These are phyloP conservation scores for Schizochytrium sp. DNA, from an alignment of 108 stramenopile species.

Conservation along the genomic window DNA sequence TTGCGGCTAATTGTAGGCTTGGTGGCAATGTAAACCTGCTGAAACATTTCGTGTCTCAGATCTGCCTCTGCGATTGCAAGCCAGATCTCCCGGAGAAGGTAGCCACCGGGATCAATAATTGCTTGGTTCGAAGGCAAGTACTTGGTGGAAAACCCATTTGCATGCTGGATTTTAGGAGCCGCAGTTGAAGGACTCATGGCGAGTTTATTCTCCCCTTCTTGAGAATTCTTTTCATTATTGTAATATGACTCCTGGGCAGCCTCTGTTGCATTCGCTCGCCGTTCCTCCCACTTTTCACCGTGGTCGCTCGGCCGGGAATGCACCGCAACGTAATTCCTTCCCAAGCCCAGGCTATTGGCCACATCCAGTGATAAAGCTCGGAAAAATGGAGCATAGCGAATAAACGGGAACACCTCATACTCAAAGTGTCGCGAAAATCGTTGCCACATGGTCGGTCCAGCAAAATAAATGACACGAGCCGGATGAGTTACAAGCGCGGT, in stretches of 20 bases:
- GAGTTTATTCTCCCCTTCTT: not conserved
- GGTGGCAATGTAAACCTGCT: constrained; percentile 37
- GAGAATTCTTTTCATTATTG: not conserved
- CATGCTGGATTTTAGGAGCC: constrained; percentile 23
- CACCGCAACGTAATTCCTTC: constrained; percentile 7
- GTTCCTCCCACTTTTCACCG: constrained; percentile 51
- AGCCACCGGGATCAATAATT: constrained; percentile 12
- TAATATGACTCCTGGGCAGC: not conserved
- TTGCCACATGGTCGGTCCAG: constrained; percentile 61
- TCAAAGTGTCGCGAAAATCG: not conserved
- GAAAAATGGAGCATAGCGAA: constrained; percentile 56
- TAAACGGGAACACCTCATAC: constrained; percentile 19
- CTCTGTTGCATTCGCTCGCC: not conserved
- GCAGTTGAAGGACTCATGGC: not conserved
- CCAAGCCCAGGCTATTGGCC: not conserved
- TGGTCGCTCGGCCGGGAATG: constrained; percentile 43
- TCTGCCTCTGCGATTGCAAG: not conserved
- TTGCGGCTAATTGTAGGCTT: not conserved
- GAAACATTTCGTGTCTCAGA: not conserved
- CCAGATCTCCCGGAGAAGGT: not conserved
- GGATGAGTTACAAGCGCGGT: not conserved
- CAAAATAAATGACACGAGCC: constrained; percentile 8
- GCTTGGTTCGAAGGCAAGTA: constrained; percentile 15
- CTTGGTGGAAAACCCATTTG: constrained; percentile 53
- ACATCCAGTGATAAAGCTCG: constrained; percentile 31